A percentile compares a stretch with the other conserved stretches of the same genome.
Evolutionary conservation across 2,329 filamentous ascomycete species (phyloP).

Genomic region (Ustulina deusta): DNA sequence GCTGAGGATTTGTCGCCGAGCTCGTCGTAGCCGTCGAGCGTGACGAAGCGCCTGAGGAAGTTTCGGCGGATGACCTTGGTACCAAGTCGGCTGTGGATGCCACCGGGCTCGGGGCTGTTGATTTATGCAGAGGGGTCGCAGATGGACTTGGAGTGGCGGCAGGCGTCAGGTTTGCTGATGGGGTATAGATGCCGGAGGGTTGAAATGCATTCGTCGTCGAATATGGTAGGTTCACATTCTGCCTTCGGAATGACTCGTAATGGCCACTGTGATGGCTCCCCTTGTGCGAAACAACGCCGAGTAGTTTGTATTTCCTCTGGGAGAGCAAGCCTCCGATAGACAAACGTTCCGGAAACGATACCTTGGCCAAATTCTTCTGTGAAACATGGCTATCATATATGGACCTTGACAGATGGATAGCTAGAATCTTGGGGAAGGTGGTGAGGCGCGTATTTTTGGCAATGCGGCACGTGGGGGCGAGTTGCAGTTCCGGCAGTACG

Average conservation of each 20-base stretch:
- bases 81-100: slow-evolving; percentile 63
- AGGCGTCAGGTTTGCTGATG: slow-evolving; percentile 64
- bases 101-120: slow-evolving; percentile 56
- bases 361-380: slow-evolving; percentile 94
- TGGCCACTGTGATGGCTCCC: slow-evolving; percentile 96
- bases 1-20: slow-evolving; percentile 34
- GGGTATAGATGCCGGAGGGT: slow-evolving; percentile 78
- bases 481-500: slow-evolving; percentile 77
- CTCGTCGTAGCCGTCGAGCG: slow-evolving; percentile 43
- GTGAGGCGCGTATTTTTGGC: slow-evolving; percentile 89
- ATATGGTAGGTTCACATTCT: slow-evolving; percentile 82
- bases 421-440: slow-evolving; percentile 87
- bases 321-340: slow-evolving; percentile 83
- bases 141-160: slow-evolving; percentile 57
- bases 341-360: slow-evolving; percentile 89
- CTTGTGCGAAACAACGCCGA: slow-evolving; percentile 92
- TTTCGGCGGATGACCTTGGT: slow-evolving; percentile 54
- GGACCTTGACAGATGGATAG: slow-evolving; percentile 91
- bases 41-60: slow-evolving; percentile 55
- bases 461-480: slow-evolving; percentile 85
- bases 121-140: slow-evolving; percentile 58
- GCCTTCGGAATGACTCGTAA: slow-evolving; percentile 94
- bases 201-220: slow-evolving; percentile 86
- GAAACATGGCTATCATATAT: slow-evolving; percentile 87
- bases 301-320: slow-evolving; percentile 83